Conservation (phyloP, 2,329 filamentous ascomycete genomes). For the Orbilia blumenaviensis region DNA sequence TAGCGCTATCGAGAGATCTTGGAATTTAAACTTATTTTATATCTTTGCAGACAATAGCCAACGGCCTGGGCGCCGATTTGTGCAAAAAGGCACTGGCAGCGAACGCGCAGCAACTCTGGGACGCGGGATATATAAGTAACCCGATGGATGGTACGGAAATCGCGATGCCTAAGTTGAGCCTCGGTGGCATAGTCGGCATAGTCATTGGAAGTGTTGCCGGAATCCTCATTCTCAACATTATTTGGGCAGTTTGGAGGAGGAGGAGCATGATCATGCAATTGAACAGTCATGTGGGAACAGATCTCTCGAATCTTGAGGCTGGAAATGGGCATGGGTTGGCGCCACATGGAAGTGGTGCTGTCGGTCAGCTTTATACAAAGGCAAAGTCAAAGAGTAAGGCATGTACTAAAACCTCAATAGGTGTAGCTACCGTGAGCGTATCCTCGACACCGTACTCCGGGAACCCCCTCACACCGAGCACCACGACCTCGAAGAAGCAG, state of each 20-base stretch:
- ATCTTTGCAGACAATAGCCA: conserved; percentile 9
- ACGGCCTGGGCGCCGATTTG: neutral
- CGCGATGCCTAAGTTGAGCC: conserved; percentile 27
- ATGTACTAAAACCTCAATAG: neutral
- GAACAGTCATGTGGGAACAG: conserved; percentile 48
- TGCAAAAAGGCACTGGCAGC: neutral
- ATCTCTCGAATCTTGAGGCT: conserved; percentile 35
- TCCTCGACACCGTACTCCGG: conserved; percentile 41
- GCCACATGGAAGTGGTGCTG: neutral
- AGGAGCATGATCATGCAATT: conserved; percentile 40
- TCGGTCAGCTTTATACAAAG: conserved; percentile 3
- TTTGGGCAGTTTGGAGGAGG: conserved; percentile 36
- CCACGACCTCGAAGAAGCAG: conserved; percentile 4
- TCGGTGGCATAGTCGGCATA: conserved; percentile 33
- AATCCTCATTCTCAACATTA: conserved; percentile 37
- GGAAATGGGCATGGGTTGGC: conserved; percentile 8
- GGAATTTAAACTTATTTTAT: neutral
- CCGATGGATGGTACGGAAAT: conserved; percentile 37
- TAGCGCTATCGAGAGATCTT: neutral
- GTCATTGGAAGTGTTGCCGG: conserved; percentile 38
- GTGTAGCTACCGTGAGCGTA: neutral
- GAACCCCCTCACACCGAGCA: conserved; percentile 37
- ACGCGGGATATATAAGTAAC: conserved; percentile 16
- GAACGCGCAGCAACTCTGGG: conserved; percentile 23
- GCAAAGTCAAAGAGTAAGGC: conserved; percentile 16